These are phyloP conservation scores for Saccharata proteae DNA, from an alignment of 2,329 filamentous ascomycete species.

Conservation along the genomic window DNA sequence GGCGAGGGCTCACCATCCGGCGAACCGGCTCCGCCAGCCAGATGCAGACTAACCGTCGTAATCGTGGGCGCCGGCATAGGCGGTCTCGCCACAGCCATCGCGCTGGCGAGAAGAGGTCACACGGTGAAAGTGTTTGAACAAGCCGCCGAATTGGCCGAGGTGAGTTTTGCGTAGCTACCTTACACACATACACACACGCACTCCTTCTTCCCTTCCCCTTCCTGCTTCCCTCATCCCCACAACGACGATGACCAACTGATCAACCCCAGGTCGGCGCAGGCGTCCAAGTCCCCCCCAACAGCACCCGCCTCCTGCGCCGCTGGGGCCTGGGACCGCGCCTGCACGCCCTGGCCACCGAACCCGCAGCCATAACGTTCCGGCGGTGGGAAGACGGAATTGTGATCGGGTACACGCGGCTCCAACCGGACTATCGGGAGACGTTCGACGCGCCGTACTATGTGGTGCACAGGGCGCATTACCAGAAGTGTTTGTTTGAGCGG, in stretches of 20 bases:
- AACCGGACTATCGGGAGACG: slow-evolving; percentile 36
- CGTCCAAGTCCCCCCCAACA: slow-evolving; percentile 11
- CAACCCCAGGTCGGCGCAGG: slow-evolving; percentile 10
- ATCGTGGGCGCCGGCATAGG: slow-evolving; percentile 13
- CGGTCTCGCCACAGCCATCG: slow-evolving; percentile 12
- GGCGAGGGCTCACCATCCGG: no score
- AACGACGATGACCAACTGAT: no score
- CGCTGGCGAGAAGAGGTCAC: slow-evolving; percentile 10
- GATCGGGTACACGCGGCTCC: slow-evolving; percentile 36
- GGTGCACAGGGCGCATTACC: slow-evolving; percentile 14
- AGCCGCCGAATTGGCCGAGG: slow-evolving; percentile 21
- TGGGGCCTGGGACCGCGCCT: slow-evolving; percentile 29
- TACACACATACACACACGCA: background rate
- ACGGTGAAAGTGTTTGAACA: slow-evolving; percentile 25
- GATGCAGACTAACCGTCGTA: slow-evolving; percentile 6
- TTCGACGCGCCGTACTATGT: slow-evolving; percentile 14
- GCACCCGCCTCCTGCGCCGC: slow-evolving; percentile 31
- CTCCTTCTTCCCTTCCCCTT: background rate
- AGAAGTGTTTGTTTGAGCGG: slow-evolving; percentile 11
- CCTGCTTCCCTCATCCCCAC: no score
- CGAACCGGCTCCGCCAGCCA: background rate
- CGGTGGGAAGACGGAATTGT: slow-evolving; percentile 37
- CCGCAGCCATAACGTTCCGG: slow-evolving; percentile 35
- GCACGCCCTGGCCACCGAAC: slow-evolving; percentile 17
- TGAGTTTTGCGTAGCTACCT: slow-evolving; percentile 10